These are phyloP conservation scores for Penicillium sp. DNA, from an alignment of 2,329 filamentous ascomycete species.

Conservation along the genomic window DNA sequence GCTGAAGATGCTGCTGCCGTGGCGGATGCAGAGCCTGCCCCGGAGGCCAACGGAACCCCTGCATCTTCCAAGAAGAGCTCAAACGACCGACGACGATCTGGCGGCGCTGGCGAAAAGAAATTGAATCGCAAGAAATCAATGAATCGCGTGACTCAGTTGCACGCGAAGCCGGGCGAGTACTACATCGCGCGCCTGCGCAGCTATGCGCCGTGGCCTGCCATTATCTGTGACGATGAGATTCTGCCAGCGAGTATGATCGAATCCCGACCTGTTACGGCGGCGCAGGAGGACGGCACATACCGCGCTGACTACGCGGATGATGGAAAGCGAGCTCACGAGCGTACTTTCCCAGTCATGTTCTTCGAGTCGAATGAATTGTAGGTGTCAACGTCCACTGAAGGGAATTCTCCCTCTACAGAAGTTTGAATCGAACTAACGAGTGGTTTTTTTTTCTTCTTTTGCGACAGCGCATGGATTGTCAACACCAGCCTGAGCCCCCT, in stretches of 20 bases:
- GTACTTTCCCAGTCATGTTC: conserved; percentile 95
- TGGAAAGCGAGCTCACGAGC: conserved; percentile 81
- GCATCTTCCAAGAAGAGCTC: conserved; percentile 56
- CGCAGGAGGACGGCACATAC: conserved; percentile 80
- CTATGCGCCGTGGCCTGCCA: conserved; percentile 90
- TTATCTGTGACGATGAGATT: conserved; percentile 94
- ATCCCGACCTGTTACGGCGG: conserved; percentile 81
- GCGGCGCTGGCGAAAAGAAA: conserved; percentile 70
- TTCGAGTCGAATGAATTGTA: conserved; percentile 95
- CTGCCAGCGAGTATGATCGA: conserved; percentile 77
- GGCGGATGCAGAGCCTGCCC: conserved; percentile 31
- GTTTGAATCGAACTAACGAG: not conserved
- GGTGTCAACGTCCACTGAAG: conserved; percentile 53
- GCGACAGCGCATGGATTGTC: conserved; percentile 79
- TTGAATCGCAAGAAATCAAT: conserved; percentile 84
- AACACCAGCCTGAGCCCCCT: conserved; percentile 83
- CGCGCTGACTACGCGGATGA: conserved; percentile 85
- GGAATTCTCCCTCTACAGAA: too few relatives aligned
- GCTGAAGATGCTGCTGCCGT: conserved; percentile 26
- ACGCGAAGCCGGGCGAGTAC: conserved; percentile 88
- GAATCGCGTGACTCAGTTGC: conserved; percentile 69
- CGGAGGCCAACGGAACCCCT: conserved; percentile 53
- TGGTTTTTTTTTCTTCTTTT: conserved; percentile 15
- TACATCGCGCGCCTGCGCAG: conserved; percentile 94
- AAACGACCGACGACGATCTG: conserved; percentile 72